Evolutionary conservation across 2,329 filamentous ascomycete species (phyloP).

Genomic region (Paradendryphiella salina): DNA sequence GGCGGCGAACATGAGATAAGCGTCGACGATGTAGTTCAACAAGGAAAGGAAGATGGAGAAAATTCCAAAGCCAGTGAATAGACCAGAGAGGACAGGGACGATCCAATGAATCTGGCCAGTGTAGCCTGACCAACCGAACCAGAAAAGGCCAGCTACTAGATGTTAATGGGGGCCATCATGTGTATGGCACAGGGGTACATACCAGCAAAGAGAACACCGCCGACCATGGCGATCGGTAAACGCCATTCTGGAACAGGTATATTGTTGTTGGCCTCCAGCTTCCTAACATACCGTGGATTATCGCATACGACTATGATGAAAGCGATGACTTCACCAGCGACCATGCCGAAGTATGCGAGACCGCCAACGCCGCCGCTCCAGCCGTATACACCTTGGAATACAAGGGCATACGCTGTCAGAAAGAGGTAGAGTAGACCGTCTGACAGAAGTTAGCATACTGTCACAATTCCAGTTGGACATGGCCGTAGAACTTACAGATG

Average conservation of each 20-base stretch:
- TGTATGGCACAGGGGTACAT: background rate
- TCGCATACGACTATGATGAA: constrained; percentile 65
- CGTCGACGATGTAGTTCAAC: constrained; percentile 63
- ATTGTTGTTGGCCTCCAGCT: constrained; percentile 52
- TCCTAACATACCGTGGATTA: constrained; percentile 65
- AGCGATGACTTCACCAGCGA: constrained; percentile 70
- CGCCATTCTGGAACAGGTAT: constrained; percentile 62
- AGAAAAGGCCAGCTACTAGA: constrained; percentile 38
- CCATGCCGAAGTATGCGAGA: constrained; percentile 84
- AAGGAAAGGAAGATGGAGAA: constrained; percentile 61
- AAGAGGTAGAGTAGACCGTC: constrained; percentile 79
- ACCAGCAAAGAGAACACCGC: constrained; percentile 51
- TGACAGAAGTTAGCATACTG: constrained; percentile 39
- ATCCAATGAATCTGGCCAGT: constrained; percentile 49
- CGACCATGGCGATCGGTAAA: constrained; percentile 57
- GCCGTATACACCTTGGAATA: constrained; percentile 72
- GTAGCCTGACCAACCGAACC: constrained; percentile 52
- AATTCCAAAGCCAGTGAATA: constrained; percentile 62
- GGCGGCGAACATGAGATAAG: constrained; percentile 60
- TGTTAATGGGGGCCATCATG: background rate
- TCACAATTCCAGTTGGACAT: background rate
- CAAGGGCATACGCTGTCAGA: constrained; percentile 80
- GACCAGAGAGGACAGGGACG: constrained; percentile 49
- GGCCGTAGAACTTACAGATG: constrained; percentile 33
- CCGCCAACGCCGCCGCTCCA: constrained; percentile 72